Evolutionary conservation across 2,329 filamentous ascomycete species (phyloP).

Genomic region (Talaromyces funiculosus): DNA sequence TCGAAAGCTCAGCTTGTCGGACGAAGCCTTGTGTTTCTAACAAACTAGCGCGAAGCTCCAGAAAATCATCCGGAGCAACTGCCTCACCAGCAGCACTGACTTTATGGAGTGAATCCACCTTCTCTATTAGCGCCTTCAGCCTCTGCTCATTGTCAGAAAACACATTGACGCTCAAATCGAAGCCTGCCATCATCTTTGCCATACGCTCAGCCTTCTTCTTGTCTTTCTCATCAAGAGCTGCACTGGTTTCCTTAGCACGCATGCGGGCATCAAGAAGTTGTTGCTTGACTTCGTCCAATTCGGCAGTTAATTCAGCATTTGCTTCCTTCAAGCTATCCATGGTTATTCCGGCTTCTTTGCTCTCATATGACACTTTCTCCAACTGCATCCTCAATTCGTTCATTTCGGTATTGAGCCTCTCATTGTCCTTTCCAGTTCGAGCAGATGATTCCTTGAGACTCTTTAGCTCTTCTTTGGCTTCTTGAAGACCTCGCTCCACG

Average conservation of each 20-base stretch:
- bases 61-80: slow-evolving; percentile 74
- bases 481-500: slow-evolving; percentile 72
- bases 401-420: slow-evolving; percentile 74
- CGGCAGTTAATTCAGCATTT: slow-evolving; percentile 82
- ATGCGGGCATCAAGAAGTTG: slow-evolving; percentile 94
- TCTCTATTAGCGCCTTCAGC: slow-evolving; percentile 76
- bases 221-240: slow-evolving; percentile 91
- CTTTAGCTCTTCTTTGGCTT: slow-evolving; percentile 78
- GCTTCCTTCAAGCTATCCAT: slow-evolving; percentile 97
- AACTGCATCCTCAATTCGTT: slow-evolving; percentile 96
- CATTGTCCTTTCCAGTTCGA: slow-evolving; percentile 82
- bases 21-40: slow-evolving; percentile 89
- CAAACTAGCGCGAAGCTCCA: slow-evolving; percentile 69
- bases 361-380: slow-evolving; percentile 90
- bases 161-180: slow-evolving; percentile 85
- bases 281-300: slow-evolving; percentile 93
- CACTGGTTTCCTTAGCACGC: slow-evolving; percentile 88
- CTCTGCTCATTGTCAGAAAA: slow-evolving; percentile 89
- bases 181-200: slow-evolving; percentile 99
- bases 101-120: slow-evolving; percentile 72
- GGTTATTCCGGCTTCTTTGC: slow-evolving; percentile 93
- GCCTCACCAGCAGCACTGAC: slow-evolving; percentile 70
- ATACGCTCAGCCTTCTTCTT: slow-evolving; percentile 98
- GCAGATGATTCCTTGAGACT: slow-evolving; percentile 81
- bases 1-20: slow-evolving; percentile 81